Evolutionary conservation across 768 basidiomycete species (phyloP), one percentile per base, ranked within the genome.

Genomic region (Crucibulum laeve): DNA sequence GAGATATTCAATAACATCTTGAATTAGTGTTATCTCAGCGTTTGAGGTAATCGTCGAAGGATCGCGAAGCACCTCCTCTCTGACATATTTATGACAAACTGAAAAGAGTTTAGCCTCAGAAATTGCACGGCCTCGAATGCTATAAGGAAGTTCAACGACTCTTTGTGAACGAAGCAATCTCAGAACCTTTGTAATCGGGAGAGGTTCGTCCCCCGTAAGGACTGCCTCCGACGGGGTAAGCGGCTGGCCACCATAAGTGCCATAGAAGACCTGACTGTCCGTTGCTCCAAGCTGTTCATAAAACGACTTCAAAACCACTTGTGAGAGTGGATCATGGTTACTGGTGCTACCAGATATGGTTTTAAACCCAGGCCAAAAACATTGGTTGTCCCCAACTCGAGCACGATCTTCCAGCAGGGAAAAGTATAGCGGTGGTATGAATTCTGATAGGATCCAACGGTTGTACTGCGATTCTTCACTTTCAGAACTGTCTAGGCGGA

Each of bases 391-490:
- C 19, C 47, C 42, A 6, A 32, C 8, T 5, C 30, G 24, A 6
- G 55, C 43, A 19, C 57, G 43, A 14, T 50, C 51, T 23, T 69
- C 67, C 23, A 76, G 53, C 18, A 76, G 55, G 22, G 51, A 64
- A 14, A 68, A 43, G 41, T 74, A 76, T 1, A 74, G 40, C 0
- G 54, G 57, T 0, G 73, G 70, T 4, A 71, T 50, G 14, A 65
- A 40, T 0, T 54, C 46, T 1, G 60, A 46, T 1, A 74, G 58
- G 10, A 76, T 54, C 71, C 74, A 75, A 11, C 49, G 53, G 44
- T 77, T 75, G 45, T 71, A 74, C 10, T 45, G 43, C 4, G 70
- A 62, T 40, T 70, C 69, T 1, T 50, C 36, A 22, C 54, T 59
- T 23, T 50, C 53, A 23, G 60, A 60, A 3, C 58, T 61, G 49